Conservation (phyloP, 1,284 basidiomycete genomes). For the Schizopora paradoxa region DNA sequence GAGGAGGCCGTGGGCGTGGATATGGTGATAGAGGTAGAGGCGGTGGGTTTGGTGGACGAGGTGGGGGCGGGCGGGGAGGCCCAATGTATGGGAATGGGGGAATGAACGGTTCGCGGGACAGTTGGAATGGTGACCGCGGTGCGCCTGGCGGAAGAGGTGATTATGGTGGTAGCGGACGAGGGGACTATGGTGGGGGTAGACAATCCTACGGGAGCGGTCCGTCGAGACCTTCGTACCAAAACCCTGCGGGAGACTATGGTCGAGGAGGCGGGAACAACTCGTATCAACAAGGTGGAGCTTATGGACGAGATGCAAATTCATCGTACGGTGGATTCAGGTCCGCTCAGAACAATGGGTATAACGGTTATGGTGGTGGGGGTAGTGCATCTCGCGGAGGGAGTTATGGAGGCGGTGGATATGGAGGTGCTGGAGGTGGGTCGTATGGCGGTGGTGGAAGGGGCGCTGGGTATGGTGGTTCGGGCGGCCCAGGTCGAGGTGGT, state of each 20-base stretch:
- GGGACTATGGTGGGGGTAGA: slow-evolving; percentile 4
- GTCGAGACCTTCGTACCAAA: slow-evolving; percentile 8
- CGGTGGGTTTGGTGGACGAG: slow-evolving; percentile 19
- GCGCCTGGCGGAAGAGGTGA: no score
- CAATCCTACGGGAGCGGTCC: slow-evolving; percentile 13
- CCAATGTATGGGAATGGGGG: slow-evolving; percentile 20
- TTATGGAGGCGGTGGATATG: slow-evolving; percentile 23
- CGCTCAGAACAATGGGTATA: slow-evolving; percentile 24
- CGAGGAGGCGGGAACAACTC: slow-evolving; percentile 2
- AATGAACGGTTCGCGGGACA: slow-evolving; percentile 13
- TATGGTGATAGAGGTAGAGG: slow-evolving; percentile 22
- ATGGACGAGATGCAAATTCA: slow-evolving; percentile 15
- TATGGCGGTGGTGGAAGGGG: slow-evolving; percentile 23
- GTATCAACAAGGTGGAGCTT: slow-evolving; percentile 6
- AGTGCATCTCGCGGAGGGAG: slow-evolving; percentile 2
- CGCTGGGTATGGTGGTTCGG: slow-evolving; percentile 17
- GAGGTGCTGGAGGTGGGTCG: slow-evolving; percentile 25
- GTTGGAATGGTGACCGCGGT: slow-evolving; percentile 5
- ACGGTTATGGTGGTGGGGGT: slow-evolving; percentile 26
- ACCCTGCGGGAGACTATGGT: slow-evolving; percentile 7
- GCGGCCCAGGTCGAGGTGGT: slow-evolving; percentile 13
- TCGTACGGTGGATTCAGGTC: slow-evolving; percentile 16
- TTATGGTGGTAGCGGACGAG: slow-evolving; percentile 7
- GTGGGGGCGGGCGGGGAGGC: slow-evolving; percentile 18
- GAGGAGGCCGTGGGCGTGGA: slow-evolving; percentile 38